A percentile compares a stretch with the other conserved stretches of the same genome.
Evolutionary conservation across 306 rosid genomes (phyloP).

Genomic region (Sechiopsis laciniata): DNA sequence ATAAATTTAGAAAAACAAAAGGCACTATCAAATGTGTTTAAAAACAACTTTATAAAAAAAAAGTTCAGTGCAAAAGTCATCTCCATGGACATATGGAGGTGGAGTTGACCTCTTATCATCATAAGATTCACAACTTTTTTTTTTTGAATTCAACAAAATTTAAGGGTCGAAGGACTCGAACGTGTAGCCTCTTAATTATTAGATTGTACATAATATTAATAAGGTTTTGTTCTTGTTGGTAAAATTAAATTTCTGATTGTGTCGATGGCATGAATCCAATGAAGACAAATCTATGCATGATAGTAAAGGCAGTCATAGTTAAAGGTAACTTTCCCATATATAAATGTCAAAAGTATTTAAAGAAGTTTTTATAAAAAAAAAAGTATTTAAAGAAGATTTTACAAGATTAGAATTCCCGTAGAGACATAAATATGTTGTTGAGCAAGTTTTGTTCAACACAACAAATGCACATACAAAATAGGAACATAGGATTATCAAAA

Average conservation of each 20-base stretch:
- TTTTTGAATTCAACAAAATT: too few relatives aligned
- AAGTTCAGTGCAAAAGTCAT: too few relatives aligned
- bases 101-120: too few relatives aligned
- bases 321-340: not conserved
- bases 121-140: too few relatives aligned
- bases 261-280: too few relatives aligned
- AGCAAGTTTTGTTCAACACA: not conserved
- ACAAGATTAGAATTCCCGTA: constrained; percentile 2
- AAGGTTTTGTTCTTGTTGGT: too few relatives aligned
- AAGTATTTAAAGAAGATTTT: not conserved
- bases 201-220: too few relatives aligned
- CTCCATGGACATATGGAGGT: too few relatives aligned
- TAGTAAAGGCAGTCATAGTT: not conserved
- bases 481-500: not conserved
- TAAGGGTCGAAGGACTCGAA: too few relatives aligned
- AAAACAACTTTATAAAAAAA: not conserved
- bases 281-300: too few relatives aligned
- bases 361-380: not conserved
- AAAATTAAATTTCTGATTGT: too few relatives aligned
- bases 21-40: not conserved
- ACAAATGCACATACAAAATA: not conserved
- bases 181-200: too few relatives aligned
- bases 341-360: not conserved
- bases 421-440: not conserved
- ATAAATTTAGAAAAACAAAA: not conserved